Evolutionary conservation across 192 early-diverging fungal genomes (phyloP), one percentile per base, ranked within the genome.

Genomic region (Chytriomyces sp.): DNA sequence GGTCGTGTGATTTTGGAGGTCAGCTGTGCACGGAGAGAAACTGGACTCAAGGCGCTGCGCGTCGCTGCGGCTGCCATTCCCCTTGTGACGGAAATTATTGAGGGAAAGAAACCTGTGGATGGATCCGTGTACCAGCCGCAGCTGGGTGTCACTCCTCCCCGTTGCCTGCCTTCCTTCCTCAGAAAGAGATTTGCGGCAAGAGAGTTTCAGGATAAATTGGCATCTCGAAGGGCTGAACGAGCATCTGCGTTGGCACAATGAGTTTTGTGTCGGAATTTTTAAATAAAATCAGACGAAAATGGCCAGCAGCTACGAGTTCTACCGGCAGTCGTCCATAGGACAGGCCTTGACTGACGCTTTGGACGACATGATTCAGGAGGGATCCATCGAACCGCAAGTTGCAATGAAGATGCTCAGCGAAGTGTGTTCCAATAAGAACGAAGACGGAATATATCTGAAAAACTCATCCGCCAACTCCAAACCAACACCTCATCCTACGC

Each of bases 331-430:
- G 71, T 89, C 95, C 63, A 87, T 98, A 45, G 98, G 98, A 5
- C 88, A 88, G 45, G 94, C 98, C 24, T 87, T 99, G 75, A 97
- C 94, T 6, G 98, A 99, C 77, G 92, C 98, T 6, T 86, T 99
- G 20, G 98, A 99, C 81, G 98, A 98, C 68, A 89, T 98, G 79
- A 95, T 98, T 77, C 88, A 91, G 68, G 90, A 91, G 13, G 92
- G 91, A 4, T 92, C 93, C 72, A 93, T 99, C 61, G 94, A 94
- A 69, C 95, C 96, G 46, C 94, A 97, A 81, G 50, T 63, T 6
- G 84, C 98, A 3, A 97, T 97, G 89, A 91, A 92, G 49, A 92
- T 98, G 26, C 85, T 99, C 20, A 80, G 82, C 46, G 95, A 97
- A 84, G 91, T 93, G 80, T 68, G 45, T 24, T 13, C 16, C 18